Base-by-base conservation (phyloP, 768 basidiomycete genomes). In the Calocybe indica region DNA sequence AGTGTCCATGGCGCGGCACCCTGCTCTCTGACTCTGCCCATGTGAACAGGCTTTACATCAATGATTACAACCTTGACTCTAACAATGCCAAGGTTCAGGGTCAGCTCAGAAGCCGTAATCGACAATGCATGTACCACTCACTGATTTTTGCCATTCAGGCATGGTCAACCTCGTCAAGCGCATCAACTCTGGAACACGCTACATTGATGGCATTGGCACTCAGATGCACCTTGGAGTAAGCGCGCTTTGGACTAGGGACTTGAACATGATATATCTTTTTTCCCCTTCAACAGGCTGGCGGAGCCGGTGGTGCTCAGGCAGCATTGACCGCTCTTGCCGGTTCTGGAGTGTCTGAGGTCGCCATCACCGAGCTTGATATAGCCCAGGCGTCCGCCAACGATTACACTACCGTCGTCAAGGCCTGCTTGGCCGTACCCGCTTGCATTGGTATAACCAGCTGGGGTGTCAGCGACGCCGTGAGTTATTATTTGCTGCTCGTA, bases 121-220 rank as follows among this genome's bases (percentile, higher is more conserved):
- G 22, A 22, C 22, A 22, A 22, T 22, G 22, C 22, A 22, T 22
- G 22, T 22, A 22, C 22, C 22, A 22, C 22, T 22, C 22, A 22
- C 22, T 22, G 22, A 22, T 4, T 22, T 22, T 22, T 4, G 22
- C 22, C 22, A 22, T 22, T 4, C 22, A 22, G 22, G 22, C 22
- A 60, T 70, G 54, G 66, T 72, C 37, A 56, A 55, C 33, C 61
- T 75, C 41, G 68, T 73, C 35, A 69, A 67, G 45, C 57, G 62
- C 32, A 53, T 71, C 55, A 74, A 71, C 57, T 51, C 59, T 47
- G 57, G 55, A 42, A 62, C 62, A 28, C 64, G 65, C 48, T 57
- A 71, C 38, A 74, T 78, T 53, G 75, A 78, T 51, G 75, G 73
- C 46, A 72, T 77, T 49, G 76, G 75, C 43, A 73, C 76, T 5